Percentiles rank a stretch among this genome's conserved stretches.
Evolutionary conservation across 2,329 filamentous ascomycete genomes (phyloP).

Genomic region (Xylariaceae sp.): DNA sequence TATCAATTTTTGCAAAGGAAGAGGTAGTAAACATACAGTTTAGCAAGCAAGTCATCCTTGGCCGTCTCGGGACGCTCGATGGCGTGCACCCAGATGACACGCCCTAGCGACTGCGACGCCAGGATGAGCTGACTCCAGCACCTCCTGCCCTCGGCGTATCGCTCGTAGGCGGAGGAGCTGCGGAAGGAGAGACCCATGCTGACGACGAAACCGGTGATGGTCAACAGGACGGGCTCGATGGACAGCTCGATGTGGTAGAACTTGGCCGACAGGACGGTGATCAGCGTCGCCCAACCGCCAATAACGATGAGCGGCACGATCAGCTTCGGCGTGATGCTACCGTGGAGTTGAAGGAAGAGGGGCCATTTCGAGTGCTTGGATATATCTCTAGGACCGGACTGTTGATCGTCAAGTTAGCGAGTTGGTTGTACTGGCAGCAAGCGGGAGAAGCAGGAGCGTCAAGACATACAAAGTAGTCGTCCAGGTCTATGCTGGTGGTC

Average conservation of each 20-base stretch:
- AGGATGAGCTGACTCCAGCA: slow-evolving; percentile 57
- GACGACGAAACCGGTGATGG: slow-evolving; percentile 80
- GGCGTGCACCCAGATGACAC: slow-evolving; percentile 78
- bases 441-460: not conserved
- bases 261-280: slow-evolving; percentile 51
- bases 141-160: slow-evolving; percentile 55
- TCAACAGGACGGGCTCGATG: slow-evolving; percentile 67
- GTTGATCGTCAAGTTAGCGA: slow-evolving; percentile 4
- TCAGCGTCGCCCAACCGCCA: slow-evolving; percentile 58
- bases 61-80: slow-evolving; percentile 51
- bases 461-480: slow-evolving; percentile 41
- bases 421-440: not conserved
- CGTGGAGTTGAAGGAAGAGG: slow-evolving; percentile 70
- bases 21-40: slow-evolving; percentile 38
- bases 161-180: slow-evolving; percentile 72
- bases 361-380: slow-evolving; percentile 74
- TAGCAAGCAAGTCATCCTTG: slow-evolving; percentile 64
- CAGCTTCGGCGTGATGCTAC: slow-evolving; percentile 68
- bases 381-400: slow-evolving; percentile 61
- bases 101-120: slow-evolving; percentile 62
- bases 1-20: no score
- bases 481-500: slow-evolving; percentile 34
- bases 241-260: slow-evolving; percentile 39
- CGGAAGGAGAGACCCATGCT: slow-evolving; percentile 73
- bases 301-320: slow-evolving; percentile 62